A percentile compares a stretch with the other conserved stretches of the same genome.
phyloP scores from a whole-genome alignment of 2,329 filamentous ascomycete species.

The Monosporascus sp. region DNA sequence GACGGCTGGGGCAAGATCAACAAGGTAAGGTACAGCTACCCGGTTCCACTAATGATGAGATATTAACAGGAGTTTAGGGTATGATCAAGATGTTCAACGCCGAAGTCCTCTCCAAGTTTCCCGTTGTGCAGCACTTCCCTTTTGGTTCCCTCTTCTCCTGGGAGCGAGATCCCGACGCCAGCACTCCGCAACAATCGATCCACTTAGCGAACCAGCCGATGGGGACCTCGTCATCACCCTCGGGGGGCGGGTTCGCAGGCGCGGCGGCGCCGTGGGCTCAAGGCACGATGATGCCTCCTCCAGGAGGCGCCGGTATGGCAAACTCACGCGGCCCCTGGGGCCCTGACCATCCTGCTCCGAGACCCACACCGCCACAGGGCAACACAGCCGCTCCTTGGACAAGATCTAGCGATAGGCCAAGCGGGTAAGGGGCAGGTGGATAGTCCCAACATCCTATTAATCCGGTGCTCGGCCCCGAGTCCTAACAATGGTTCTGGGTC shows the following conservation, averaged over 20 bases:
- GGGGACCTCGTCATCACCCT: conserved; percentile 19
- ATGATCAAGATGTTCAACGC: conserved; percentile 99
- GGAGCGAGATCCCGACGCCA: conserved; percentile 61
- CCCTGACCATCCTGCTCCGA: conserved; percentile 13
- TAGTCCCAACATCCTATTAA: neutral
- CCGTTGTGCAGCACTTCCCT: conserved; percentile 93
- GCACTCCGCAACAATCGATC: conserved; percentile 40
- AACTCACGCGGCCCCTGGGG: conserved; percentile 20
- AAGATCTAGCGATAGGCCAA: conserved; percentile 21
- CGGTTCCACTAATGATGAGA: neutral
- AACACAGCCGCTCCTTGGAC: conserved; percentile 20
- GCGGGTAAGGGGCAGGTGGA: conserved; percentile 10
- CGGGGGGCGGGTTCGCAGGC: conserved; percentile 19
- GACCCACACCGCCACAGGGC: conserved; percentile 12
- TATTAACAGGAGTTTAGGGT: conserved; percentile 45
- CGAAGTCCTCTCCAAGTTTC: conserved; percentile 93
- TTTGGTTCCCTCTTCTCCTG: conserved; percentile 78
- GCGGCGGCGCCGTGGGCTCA: conserved; percentile 42
- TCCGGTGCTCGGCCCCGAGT: neutral
- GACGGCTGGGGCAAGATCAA: conserved; percentile 99
- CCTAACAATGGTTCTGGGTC: neutral
- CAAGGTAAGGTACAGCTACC: conserved; percentile 44
- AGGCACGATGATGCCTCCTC: conserved; percentile 33
- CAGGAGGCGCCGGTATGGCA: conserved; percentile 24
- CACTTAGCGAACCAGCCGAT: conserved; percentile 54